Conservation (phyloP, 2,329 filamentous ascomycete species). For the Sporothrix euskadiensis region DNA sequence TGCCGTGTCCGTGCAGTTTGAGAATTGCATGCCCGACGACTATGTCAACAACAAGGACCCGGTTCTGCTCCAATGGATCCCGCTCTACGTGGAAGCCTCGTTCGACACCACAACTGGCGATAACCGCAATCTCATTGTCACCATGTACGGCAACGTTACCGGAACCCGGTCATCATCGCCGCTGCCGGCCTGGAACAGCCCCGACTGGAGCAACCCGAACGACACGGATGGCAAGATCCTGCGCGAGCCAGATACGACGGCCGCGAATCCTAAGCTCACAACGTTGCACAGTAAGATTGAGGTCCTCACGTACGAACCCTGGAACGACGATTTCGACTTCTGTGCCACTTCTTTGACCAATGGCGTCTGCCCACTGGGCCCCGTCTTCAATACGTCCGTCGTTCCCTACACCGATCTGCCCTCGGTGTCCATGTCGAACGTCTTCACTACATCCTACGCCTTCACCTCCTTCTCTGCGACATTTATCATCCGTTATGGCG, state of each 20-base stretch:
- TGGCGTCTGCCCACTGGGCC: conserved; percentile 71
- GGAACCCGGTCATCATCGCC: conserved; percentile 61
- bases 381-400: conserved; percentile 58
- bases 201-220: conserved; percentile 63
- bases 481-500: conserved; percentile 73
- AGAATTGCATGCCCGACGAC: conserved; percentile 74
- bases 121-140: conserved; percentile 69
- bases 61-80: conserved; percentile 74
- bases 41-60: conserved; percentile 50
- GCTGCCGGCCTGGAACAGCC: conserved; percentile 61
- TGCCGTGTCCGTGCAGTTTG: conserved; percentile 72
- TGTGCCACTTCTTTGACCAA: conserved; percentile 63
- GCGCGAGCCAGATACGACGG: conserved; percentile 54
- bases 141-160: conserved; percentile 87
- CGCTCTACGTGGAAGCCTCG: conserved; percentile 69
- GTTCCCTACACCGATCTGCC: conserved; percentile 55
- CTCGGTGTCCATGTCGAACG: conserved; percentile 70
- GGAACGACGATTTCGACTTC: conserved; percentile 58
- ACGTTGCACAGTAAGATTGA: conserved; percentile 72
- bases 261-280: conserved; percentile 59
- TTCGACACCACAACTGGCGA: conserved; percentile 62
- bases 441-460: conserved; percentile 79
- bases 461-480: conserved; percentile 80
- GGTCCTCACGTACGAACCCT: conserved; percentile 76
- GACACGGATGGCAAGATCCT: conserved; percentile 74